Percentiles rank a stretch among this genome's conserved stretches.
These are phyloP conservation scores for Wickerhamiella allomyrinae DNA, from an alignment of 805 yeast species.

Conservation along the genomic window DNA sequence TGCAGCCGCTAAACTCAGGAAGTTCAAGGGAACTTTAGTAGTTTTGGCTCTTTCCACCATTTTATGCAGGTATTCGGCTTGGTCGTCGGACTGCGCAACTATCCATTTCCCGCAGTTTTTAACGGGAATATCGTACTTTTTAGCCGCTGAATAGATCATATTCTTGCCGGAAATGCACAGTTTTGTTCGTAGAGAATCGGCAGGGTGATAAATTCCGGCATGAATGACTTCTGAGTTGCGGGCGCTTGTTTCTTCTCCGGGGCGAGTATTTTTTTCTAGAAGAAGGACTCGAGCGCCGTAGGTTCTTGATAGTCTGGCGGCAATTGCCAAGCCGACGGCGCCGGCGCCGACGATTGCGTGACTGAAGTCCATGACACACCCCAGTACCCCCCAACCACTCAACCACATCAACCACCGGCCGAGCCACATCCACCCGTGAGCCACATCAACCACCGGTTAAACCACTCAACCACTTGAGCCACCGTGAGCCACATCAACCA, in stretches of 20 bases:
- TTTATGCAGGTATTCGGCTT: slow-evolving; percentile 42
- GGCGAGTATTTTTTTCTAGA: slow-evolving; percentile 48
- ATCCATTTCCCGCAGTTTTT: slow-evolving; percentile 63
- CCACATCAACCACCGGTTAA: too few species aligned
- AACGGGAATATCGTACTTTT: slow-evolving; percentile 40
- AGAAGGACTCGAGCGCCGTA: slow-evolving; percentile 41
- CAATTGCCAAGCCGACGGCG: slow-evolving; percentile 70
- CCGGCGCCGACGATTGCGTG: slow-evolving; percentile 78
- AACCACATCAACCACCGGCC: too few species aligned
- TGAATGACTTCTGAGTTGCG: slow-evolving; percentile 88
- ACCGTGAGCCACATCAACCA: too few species aligned
- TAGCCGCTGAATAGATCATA: slow-evolving; percentile 39
- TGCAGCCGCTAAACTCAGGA: slow-evolving; percentile 35
- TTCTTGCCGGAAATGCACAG: slow-evolving; percentile 67
- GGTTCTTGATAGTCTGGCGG: slow-evolving; percentile 43
- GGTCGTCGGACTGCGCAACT: slow-evolving; percentile 62
- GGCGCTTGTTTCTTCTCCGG: slow-evolving; percentile 76
- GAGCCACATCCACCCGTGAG: too few species aligned
- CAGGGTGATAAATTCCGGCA: slow-evolving; percentile 77
- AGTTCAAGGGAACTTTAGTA: slow-evolving; percentile 45
- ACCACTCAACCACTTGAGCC: too few species aligned
- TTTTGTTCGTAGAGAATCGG: slow-evolving; percentile 46
- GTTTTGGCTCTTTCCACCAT: slow-evolving; percentile 36
- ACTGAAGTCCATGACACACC: too few species aligned
- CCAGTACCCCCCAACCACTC: too few species aligned